These are phyloP conservation scores for Amylostereum chailletii DNA, from an alignment of 1,284 basidiomycete genomes.

Conservation along the genomic window DNA sequence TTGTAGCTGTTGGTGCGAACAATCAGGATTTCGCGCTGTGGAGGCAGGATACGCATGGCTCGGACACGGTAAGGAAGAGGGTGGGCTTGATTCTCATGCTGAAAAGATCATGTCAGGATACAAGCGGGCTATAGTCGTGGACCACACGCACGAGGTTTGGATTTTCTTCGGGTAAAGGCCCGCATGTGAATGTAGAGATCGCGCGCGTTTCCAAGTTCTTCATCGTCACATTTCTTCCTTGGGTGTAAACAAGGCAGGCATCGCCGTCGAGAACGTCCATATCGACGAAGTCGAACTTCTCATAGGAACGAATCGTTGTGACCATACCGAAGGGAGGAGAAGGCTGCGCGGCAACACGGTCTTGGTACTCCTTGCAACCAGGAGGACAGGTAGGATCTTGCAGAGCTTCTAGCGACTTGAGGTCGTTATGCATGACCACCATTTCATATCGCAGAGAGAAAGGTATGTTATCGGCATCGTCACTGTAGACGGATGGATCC, in stretches of 20 bases:
- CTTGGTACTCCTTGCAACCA: constrained; percentile 29
- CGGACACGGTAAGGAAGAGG: constrained; percentile 29
- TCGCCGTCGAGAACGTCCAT: constrained; percentile 32
- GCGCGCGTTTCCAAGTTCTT: constrained; percentile 30
- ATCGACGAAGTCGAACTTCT: constrained; percentile 31
- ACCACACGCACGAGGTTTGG: constrained; percentile 5
- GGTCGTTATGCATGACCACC: constrained; percentile 34
- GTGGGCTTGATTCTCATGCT: too few relatives aligned
- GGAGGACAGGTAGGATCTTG: constrained; percentile 36
- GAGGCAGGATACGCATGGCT: constrained; percentile 44
- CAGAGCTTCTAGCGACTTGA: constrained; percentile 42
- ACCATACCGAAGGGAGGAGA: constrained; percentile 33
- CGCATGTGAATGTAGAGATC: constrained; percentile 19
- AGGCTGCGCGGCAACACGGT: constrained; percentile 23
- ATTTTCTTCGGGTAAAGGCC: constrained; percentile 16
- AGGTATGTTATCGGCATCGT: constrained; percentile 33
- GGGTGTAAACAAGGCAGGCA: constrained; percentile 37
- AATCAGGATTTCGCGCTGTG: constrained; percentile 45
- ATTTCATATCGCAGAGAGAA: constrained; percentile 44
- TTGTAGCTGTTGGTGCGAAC: constrained; percentile 29
- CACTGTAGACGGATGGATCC: constrained; percentile 35
- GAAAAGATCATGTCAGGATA: background rate
- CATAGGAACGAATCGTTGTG: constrained; percentile 27
- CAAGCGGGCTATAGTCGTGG: constrained; percentile 4
- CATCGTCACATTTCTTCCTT: constrained; percentile 35